Evolutionary conservation across 495 filamentous ascomycete species (phyloP).

Genomic region (Symbiotaphrina buchneri): DNA sequence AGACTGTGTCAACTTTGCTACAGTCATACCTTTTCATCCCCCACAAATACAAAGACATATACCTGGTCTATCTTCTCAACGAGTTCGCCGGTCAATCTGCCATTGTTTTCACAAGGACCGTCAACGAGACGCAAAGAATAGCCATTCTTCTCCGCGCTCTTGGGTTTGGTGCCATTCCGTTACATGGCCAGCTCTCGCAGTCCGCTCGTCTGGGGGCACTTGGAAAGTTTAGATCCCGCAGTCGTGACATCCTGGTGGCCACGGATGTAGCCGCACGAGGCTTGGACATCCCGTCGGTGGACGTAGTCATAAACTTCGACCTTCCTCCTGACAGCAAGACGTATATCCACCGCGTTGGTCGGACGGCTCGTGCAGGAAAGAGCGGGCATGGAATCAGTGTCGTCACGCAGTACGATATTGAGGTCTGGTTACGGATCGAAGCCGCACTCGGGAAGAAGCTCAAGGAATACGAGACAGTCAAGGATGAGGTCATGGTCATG

Average conservation of each 20-base stretch:
- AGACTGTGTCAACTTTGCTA: slow-evolving; percentile 66
- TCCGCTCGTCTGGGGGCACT: slow-evolving; percentile 63
- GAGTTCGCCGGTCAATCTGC: slow-evolving; percentile 61
- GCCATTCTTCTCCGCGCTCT: slow-evolving; percentile 61
- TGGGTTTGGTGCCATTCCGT: slow-evolving; percentile 67
- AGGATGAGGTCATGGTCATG: slow-evolving; percentile 79
- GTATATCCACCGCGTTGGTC: slow-evolving; percentile 86
- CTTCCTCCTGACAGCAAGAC: slow-evolving; percentile 68
- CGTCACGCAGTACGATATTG: slow-evolving; percentile 81
- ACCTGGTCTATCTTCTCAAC: slow-evolving; percentile 68
- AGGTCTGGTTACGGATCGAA: slow-evolving; percentile 72
- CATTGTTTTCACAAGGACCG: slow-evolving; percentile 86
- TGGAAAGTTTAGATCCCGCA: slow-evolving; percentile 61
- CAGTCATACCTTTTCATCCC: slow-evolving; percentile 74
- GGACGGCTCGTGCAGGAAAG: slow-evolving; percentile 79
- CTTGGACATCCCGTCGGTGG: slow-evolving; percentile 84
- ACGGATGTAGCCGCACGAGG: slow-evolving; percentile 90
- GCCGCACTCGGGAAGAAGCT: slow-evolving; percentile 56
- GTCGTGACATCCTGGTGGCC: slow-evolving; percentile 70
- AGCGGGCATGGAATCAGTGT: slow-evolving; percentile 62
- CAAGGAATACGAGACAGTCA: slow-evolving; percentile 36
- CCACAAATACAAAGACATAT: slow-evolving; percentile 75
- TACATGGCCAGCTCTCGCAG: slow-evolving; percentile 81
- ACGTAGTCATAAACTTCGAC: slow-evolving; percentile 75
- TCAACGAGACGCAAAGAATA: slow-evolving; percentile 71